Percentiles rank a stretch among this genome's conserved stretches.
phyloP scores from a whole-genome alignment of 1,284 basidiomycete species.

The Puccinia triticina region DNA sequence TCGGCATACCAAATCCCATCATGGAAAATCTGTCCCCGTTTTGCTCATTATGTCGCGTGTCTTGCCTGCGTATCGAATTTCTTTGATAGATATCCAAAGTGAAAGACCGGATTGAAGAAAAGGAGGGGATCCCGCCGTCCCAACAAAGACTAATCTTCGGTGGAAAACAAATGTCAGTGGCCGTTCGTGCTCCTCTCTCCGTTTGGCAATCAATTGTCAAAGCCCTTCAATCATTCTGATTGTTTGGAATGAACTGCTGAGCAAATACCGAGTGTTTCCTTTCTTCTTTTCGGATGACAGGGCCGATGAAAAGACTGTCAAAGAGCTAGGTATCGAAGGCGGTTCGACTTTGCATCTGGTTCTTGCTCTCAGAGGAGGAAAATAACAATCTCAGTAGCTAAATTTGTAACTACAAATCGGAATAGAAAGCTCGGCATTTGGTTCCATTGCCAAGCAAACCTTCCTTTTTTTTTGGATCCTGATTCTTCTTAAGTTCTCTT shows the following conservation, averaged over 20 bases:
- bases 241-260: background rate
- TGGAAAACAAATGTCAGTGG: conserved; percentile 89
- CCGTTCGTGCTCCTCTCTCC: background rate
- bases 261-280: background rate
- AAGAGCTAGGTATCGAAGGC: conserved; percentile 59
- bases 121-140: conserved; percentile 94
- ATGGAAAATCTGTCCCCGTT: background rate
- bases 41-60: background rate
- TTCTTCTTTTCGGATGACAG: conserved; percentile 50
- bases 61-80: background rate
- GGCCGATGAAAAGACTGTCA: conserved; percentile 61
- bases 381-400: background rate
- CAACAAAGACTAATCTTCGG: conserved; percentile 94
- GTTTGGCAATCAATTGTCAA: background rate
- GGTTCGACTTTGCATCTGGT: conserved; percentile 59
- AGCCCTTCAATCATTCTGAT: background rate
- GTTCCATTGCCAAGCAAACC: background rate
- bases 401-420: background rate
- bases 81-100: conserved; percentile 80
- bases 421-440: background rate
- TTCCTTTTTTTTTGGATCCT: background rate
- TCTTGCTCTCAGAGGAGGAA: conserved; percentile 45
- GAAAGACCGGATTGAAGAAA: conserved; percentile 98
- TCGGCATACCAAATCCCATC: background rate
- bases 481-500: no score